phyloP scores from a whole-genome alignment of 2,329 filamentous ascomycete species.

The Furcasterigmium sp. region DNA sequence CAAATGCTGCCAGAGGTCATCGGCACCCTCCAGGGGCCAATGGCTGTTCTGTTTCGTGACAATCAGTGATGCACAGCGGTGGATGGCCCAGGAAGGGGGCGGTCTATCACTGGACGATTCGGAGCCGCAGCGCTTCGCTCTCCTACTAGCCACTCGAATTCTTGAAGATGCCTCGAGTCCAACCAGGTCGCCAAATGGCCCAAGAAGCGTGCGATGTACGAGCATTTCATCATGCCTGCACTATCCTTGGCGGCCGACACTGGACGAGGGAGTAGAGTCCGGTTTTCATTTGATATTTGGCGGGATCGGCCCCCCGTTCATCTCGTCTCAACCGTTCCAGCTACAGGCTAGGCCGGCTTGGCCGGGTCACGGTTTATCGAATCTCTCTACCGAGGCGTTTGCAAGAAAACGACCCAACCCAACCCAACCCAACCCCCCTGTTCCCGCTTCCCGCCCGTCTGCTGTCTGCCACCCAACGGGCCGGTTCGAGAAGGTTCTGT shows the following conservation, averaged over 20 bases:
- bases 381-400: conserved; percentile 24
- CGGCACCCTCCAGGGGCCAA: conserved; percentile 3
- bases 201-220: too few relatives aligned
- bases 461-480: conserved; percentile 11
- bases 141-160: conserved; percentile 11
- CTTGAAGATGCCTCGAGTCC: too few relatives aligned
- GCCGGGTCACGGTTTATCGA: background rate
- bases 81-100: conserved; percentile 3
- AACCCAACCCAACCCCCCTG: background rate
- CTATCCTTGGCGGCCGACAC: too few relatives aligned
- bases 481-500: conserved; percentile 41
- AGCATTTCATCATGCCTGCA: too few relatives aligned
- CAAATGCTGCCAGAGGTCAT: background rate
- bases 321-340: background rate
- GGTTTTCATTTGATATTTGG: background rate
- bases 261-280: too few relatives aligned
- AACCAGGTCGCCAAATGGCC: background rate
- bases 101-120: background rate
- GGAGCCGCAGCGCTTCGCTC: background rate
- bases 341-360: too few relatives aligned
- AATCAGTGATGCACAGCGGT: conserved; percentile 5
- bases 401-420: conserved; percentile 22
- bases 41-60: conserved; percentile 7
- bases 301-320: background rate
- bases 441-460: background rate